Percentiles rank a stretch among this genome's conserved stretches.
phyloP scores from a whole-genome alignment of 257 asterid genomes.

The Cinchona pubescens region DNA sequence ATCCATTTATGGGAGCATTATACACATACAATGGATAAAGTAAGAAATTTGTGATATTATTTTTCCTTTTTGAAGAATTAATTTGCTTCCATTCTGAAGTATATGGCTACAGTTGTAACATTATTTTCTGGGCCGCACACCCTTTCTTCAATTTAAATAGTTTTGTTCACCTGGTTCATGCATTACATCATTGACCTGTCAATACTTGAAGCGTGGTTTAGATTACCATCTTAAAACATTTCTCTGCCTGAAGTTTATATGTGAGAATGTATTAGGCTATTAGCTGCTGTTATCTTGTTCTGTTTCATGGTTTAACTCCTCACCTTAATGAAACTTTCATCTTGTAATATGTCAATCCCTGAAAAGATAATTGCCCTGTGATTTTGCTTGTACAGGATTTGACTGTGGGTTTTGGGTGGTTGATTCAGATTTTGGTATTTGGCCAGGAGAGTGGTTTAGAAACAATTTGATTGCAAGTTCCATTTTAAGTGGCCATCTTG shows the following conservation, averaged over 20 bases:
- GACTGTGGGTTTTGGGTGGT: no score
- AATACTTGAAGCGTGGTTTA: conserved; percentile 1
- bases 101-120: not conserved
- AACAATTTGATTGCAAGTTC: not conserved
- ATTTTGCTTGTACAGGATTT: no score
- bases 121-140: not conserved
- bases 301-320: no score
- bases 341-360: no score
- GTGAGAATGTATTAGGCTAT: no score
- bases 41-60: conserved; percentile 24
- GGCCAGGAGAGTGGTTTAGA: no score
- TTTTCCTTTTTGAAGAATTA: not conserved
- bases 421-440: no score
- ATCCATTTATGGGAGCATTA: conserved; percentile 86
- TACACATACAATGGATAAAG: conserved; percentile 65
- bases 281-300: no score
- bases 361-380: no score
- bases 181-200: not conserved
- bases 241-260: no score
- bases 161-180: no score
- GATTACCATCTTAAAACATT: not conserved
- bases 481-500: not conserved
- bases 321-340: not conserved
- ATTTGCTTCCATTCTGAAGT: not conserved
- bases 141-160: not conserved